A percentile compares a stretch with the other conserved stretches of the same genome.
phyloP scores from a whole-genome alignment of 257 asterid genomes.

The Anisodus tanguticus region DNA sequence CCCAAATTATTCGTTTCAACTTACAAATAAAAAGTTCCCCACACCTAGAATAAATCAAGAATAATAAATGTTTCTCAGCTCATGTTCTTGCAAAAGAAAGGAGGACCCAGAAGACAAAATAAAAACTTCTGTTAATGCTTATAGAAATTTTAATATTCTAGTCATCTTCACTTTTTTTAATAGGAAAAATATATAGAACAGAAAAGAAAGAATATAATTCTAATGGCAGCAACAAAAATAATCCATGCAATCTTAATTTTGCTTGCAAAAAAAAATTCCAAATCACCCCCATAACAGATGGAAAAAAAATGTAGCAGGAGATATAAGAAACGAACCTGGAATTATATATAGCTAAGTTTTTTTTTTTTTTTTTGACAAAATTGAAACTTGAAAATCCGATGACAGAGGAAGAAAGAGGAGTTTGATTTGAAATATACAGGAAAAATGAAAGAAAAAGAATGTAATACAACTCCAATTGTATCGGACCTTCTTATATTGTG shows the following conservation, averaged over 20 bases:
- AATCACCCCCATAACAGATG: neutral
- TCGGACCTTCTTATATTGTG: neutral
- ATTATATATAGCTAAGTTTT: neutral
- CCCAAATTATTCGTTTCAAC: neutral
- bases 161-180: neutral
- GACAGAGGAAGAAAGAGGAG: neutral
- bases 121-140: neutral
- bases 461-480: neutral
- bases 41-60: neutral
- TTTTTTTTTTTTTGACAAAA: neutral
- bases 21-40: neutral
- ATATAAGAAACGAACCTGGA: conserved; percentile 13
- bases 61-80: neutral
- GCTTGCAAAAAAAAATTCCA: neutral
- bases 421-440: neutral
- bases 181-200: no score
- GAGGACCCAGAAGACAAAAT: neutral
- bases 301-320: neutral
- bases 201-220: no score
- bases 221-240: no score
- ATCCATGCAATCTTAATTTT: no score
- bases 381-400: neutral
- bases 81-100: neutral
- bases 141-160: neutral
- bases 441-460: neutral